phyloP scores from a whole-genome alignment of 371 early-diverging fungal species.

The Chytridium lagenaria region DNA sequence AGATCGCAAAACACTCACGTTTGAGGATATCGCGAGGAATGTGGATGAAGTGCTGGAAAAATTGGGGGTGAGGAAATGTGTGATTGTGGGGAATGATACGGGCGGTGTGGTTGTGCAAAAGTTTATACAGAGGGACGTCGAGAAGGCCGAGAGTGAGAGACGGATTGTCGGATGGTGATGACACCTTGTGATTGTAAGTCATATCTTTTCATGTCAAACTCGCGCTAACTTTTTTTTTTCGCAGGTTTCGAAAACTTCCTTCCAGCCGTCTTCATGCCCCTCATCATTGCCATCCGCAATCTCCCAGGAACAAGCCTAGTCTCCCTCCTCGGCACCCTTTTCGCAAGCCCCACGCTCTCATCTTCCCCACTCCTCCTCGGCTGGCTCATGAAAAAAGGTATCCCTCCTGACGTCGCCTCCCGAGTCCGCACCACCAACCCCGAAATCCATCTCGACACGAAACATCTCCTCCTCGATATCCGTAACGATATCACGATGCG shows the following conservation, averaged over 20 bases:
- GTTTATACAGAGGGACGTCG: too few relatives aligned
- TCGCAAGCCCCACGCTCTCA: not conserved
- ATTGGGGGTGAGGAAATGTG: slow-evolving; percentile 7
- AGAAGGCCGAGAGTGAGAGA: too few relatives aligned
- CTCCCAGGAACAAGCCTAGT: not conserved
- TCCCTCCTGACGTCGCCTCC: not conserved
- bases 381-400: not conserved
- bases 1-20: not conserved
- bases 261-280: too few relatives aligned
- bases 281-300: too few relatives aligned
- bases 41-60: not conserved
- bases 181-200: too few relatives aligned
- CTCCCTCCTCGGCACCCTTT: not conserved
- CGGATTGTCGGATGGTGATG: too few relatives aligned
- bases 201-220: too few relatives aligned
- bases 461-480: slow-evolving; percentile 7
- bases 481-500: not conserved
- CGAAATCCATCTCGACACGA: slow-evolving; percentile 4
- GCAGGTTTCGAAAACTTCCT: too few relatives aligned
- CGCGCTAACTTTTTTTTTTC: too few relatives aligned
- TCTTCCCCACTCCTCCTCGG: not conserved
- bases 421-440: not conserved
- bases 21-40: slow-evolving; percentile 5
- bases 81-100: slow-evolving; percentile 16
- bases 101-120: slow-evolving; percentile 15